Percentiles rank a stretch among this genome's conserved stretches.
phyloP scores from a whole-genome alignment of 129 eudicot genomes.

The Helichrysum umbraculigerum region DNA sequence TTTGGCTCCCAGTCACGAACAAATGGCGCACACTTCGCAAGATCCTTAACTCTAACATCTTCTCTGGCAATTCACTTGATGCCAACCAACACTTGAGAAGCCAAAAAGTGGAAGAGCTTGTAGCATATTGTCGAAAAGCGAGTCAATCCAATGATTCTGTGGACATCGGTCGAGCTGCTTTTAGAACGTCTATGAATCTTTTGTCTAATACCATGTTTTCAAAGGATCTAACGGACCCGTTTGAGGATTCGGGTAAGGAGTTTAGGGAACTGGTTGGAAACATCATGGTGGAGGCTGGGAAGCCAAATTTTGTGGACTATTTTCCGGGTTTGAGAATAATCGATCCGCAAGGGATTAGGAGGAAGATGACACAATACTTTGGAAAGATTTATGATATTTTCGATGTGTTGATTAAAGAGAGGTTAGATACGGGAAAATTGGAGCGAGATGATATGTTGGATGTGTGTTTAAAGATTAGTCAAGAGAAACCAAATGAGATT shows the following conservation, averaged over 20 bases:
- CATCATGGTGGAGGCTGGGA: slow-evolving; percentile 51
- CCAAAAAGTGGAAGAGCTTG: slow-evolving; percentile 47
- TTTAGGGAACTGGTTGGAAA: slow-evolving; percentile 47
- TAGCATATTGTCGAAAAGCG: slow-evolving; percentile 35
- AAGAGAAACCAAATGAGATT: slow-evolving; percentile 20
- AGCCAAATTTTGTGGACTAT: slow-evolving; percentile 52
- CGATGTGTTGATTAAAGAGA: slow-evolving; percentile 35
- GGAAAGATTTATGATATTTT: slow-evolving; percentile 28
- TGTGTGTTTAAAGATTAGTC: slow-evolving; percentile 1
- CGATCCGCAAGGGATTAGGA: slow-evolving; percentile 37
- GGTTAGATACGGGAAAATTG: slow-evolving; percentile 15
- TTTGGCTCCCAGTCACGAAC: slow-evolving; percentile 46
- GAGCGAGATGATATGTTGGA: slow-evolving; percentile 12
- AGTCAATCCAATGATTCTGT: slow-evolving; percentile 27
- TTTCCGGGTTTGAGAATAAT: slow-evolving; percentile 32
- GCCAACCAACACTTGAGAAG: slow-evolving; percentile 26
- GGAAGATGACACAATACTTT: not conserved
- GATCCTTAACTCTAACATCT: slow-evolving; percentile 21
- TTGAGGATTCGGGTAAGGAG: slow-evolving; percentile 46
- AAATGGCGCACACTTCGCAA: slow-evolving; percentile 54
- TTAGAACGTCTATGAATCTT: slow-evolving; percentile 37
- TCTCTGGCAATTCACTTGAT: slow-evolving; percentile 28
- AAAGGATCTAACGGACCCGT: slow-evolving; percentile 45
- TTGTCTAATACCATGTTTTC: slow-evolving; percentile 56
- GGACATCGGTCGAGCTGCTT: slow-evolving; percentile 31